Conservation (phyloP, 345 rosid species). For the sweet orange (Citrus sinensis) region DNA sequence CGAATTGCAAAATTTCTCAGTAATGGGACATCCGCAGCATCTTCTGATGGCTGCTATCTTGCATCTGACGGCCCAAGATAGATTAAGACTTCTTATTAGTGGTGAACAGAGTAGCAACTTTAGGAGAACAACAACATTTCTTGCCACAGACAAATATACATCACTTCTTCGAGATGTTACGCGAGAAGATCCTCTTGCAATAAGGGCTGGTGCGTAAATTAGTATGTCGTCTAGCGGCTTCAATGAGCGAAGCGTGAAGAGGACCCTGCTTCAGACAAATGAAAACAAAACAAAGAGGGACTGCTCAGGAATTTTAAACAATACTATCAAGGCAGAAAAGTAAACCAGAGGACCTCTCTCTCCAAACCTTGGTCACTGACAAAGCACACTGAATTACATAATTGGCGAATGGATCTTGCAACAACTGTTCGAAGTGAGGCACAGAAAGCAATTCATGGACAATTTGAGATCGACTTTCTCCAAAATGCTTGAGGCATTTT, state of each 20-base stretch:
- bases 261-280: constrained; percentile 40
- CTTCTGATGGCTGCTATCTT: constrained; percentile 18
- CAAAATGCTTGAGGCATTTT: constrained; percentile 50
- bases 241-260: constrained; percentile 43
- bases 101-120: constrained; percentile 21
- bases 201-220: constrained; percentile 57
- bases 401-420: constrained; percentile 77
- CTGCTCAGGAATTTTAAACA: neutral
- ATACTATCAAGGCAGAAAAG: neutral
- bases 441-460: constrained; percentile 48
- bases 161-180: constrained; percentile 51
- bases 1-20: neutral
- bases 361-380: constrained; percentile 46
- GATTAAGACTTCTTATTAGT: constrained; percentile 7
- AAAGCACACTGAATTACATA: constrained; percentile 78
- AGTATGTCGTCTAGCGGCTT: constrained; percentile 40
- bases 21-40: constrained; percentile 16
- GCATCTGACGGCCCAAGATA: constrained; percentile 12
- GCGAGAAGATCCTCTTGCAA: constrained; percentile 69
- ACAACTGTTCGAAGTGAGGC: constrained; percentile 53
- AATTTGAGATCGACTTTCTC: constrained; percentile 51
- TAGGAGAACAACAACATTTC: constrained; percentile 31
- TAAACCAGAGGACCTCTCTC: neutral
- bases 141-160: constrained; percentile 12
- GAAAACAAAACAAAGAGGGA: neutral